phyloP scores from a whole-genome alignment of 306 rosid genomes.

The Malus sieversii region DNA sequence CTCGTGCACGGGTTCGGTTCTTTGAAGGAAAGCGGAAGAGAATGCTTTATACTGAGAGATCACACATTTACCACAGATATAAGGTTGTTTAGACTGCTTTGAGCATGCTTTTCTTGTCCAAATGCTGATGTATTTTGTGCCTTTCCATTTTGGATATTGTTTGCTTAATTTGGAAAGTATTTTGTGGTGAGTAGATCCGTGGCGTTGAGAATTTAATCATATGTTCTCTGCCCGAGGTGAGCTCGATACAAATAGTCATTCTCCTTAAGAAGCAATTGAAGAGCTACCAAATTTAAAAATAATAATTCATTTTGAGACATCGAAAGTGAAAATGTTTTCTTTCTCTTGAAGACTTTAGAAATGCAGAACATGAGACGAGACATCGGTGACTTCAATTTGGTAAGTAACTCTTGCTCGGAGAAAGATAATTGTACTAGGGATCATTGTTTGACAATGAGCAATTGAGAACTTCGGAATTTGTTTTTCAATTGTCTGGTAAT shows the following conservation, averaged over 20 bases:
- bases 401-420: no score
- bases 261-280: background rate
- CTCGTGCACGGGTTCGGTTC: conserved; percentile 79
- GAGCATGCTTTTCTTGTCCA: background rate
- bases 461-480: no score
- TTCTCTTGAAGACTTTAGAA: conserved; percentile 18
- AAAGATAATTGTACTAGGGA: no score
- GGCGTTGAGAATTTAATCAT: conserved; percentile 66
- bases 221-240: conserved; percentile 88
- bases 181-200: conserved; percentile 47
- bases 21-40: conserved; percentile 67
- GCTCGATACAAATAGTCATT: background rate
- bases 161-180: background rate
- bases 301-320: background rate
- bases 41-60: conserved; percentile 87
- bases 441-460: no score
- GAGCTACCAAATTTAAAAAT: background rate
- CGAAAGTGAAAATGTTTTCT: conserved; percentile 33
- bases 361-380: no score
- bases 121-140: background rate
- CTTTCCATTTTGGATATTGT: background rate
- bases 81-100: conserved; percentile 43
- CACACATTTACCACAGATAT: conserved; percentile 88
- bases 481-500: no score
- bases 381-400: no score